Conservation (phyloP, 768 basidiomycete genomes). For the Pisolithus sp. region DNA sequence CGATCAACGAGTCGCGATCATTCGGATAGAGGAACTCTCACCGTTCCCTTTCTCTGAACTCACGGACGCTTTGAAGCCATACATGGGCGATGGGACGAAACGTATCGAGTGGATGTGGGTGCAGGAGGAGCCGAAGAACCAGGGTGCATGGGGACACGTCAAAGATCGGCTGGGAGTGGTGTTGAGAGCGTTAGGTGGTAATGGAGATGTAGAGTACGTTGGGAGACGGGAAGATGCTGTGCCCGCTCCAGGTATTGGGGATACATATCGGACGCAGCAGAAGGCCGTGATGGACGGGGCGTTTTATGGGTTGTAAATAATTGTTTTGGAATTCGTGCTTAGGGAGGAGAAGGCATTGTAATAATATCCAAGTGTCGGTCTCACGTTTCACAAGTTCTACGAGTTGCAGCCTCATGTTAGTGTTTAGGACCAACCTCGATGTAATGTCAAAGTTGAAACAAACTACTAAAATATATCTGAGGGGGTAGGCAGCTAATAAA, state of each 20-base stretch:
- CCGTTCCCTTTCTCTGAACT: constrained; percentile 78
- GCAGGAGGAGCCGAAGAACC: constrained; percentile 87
- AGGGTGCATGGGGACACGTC: constrained; percentile 75
- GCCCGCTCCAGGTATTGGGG: constrained; percentile 72
- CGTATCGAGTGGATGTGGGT: constrained; percentile 46
- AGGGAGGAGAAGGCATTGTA: too few species aligned
- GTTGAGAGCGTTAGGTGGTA: constrained; percentile 34
- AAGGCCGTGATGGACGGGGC: constrained; percentile 50
- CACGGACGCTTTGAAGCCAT: constrained; percentile 37
- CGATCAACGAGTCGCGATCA: constrained; percentile 51
- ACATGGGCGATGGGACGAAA: constrained; percentile 34
- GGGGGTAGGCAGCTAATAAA: too few species aligned
- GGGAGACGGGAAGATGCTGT: constrained; percentile 69
- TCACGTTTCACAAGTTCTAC: too few species aligned
- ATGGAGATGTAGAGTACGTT: constrained; percentile 41
- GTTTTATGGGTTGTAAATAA: constrained; percentile 42
- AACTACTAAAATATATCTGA: too few species aligned
- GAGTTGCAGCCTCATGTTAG: too few species aligned
- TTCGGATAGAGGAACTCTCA: constrained; percentile 79
- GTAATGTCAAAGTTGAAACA: too few species aligned
- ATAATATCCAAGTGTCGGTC: too few species aligned
- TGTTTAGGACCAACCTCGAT: too few species aligned
- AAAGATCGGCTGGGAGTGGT: constrained; percentile 47
- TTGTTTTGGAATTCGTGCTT: too few species aligned
- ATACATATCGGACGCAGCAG: constrained; percentile 62